phyloP scores from a whole-genome alignment of 345 rosid species.

The Salix purpurea region DNA sequence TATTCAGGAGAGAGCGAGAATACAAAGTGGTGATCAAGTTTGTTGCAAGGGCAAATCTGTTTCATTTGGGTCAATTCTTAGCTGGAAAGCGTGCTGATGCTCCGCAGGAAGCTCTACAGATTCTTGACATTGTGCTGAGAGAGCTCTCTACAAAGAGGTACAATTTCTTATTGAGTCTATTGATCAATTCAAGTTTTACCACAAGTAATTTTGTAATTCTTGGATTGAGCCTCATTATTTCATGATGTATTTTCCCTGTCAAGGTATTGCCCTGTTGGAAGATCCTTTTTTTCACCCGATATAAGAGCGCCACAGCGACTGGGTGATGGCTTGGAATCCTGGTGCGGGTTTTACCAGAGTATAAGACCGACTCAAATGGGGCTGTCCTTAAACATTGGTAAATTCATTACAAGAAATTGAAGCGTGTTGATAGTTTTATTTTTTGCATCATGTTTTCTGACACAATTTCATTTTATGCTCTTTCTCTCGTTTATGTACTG shows the following conservation, averaged over 20 bases:
- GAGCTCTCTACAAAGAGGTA: slow-evolving; percentile 82
- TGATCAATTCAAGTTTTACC: background rate
- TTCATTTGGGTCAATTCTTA: slow-evolving; percentile 80
- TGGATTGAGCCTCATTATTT: background rate
- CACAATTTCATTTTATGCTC: background rate
- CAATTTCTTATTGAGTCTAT: background rate
- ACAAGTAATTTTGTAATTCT: background rate
- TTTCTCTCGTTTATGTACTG: background rate
- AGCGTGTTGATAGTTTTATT: background rate
- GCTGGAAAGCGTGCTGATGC: slow-evolving; percentile 90
- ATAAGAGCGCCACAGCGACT: slow-evolving; percentile 70
- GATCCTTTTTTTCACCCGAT: slow-evolving; percentile 91
- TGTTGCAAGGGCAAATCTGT: slow-evolving; percentile 79
- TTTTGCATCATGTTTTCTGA: slow-evolving; percentile 1
- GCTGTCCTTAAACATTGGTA: slow-evolving; percentile 89
- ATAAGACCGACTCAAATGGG: slow-evolving; percentile 99
- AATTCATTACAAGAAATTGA: slow-evolving; percentile 3
- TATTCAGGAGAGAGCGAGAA: slow-evolving; percentile 68
- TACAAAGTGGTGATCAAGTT: slow-evolving; percentile 81
- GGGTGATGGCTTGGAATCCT: slow-evolving; percentile 95
- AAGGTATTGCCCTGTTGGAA: slow-evolving; percentile 79
- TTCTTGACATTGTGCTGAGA: slow-evolving; percentile 86
- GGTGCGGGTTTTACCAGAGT: slow-evolving; percentile 98
- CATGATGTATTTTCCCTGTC: background rate
- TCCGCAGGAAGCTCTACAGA: slow-evolving; percentile 86